These are phyloP conservation scores for Uncinocarpus reesii DNA, from an alignment of 2,329 filamentous ascomycete genomes.

Conservation along the genomic window DNA sequence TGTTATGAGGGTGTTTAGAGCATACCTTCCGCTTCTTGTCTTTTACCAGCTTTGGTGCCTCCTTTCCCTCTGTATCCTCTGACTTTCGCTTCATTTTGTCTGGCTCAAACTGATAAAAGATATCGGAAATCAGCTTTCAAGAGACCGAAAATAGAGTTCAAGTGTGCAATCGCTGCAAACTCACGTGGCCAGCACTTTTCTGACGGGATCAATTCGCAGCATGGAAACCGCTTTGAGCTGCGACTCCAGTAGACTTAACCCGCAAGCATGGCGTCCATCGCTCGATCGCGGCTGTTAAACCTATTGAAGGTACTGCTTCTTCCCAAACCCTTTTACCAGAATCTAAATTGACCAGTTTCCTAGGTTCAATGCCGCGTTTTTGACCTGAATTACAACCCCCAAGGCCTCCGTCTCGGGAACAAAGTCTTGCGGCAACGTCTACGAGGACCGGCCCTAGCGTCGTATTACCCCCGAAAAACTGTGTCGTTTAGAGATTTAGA, in stretches of 20 bases:
- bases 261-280: constrained; percentile 38
- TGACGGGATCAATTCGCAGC: no score
- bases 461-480: constrained; percentile 77
- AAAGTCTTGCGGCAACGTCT: constrained; percentile 84
- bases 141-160: no score
- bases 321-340: not conserved
- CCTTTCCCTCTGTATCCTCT: constrained; percentile 4
- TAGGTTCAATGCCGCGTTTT: constrained; percentile 89
- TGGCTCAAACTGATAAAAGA: no score
- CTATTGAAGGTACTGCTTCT: constrained; percentile 59
- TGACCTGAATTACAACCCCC: constrained; percentile 80
- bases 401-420: constrained; percentile 71
- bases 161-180: not conserved
- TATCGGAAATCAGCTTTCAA: no score
- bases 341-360: not conserved
- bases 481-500: constrained; percentile 64
- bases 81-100: constrained; percentile 13
- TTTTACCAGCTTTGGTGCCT: not conserved
- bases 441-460: constrained; percentile 66
- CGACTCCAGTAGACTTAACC: not conserved
- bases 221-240: no score
- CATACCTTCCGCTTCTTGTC: constrained; percentile 13
- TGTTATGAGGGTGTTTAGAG: not conserved
- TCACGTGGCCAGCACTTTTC: no score
- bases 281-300: constrained; percentile 48